A percentile compares a stretch with the other conserved stretches of the same genome.
These are phyloP conservation scores for Candida pseudoglaebosa DNA, from an alignment of 805 yeast genomes.

Conservation along the genomic window DNA sequence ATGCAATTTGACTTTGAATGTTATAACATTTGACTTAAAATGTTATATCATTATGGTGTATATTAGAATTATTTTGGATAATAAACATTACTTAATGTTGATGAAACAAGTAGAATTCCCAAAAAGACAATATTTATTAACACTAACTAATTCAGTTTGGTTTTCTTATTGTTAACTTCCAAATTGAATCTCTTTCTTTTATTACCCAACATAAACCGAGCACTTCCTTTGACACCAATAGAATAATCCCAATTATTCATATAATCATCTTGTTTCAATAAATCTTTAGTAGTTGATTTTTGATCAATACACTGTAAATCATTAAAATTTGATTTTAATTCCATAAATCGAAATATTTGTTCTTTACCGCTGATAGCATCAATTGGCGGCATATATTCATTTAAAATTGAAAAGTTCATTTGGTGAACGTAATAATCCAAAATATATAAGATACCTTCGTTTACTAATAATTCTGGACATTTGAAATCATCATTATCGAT, in stretches of 20 bases:
- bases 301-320: constrained; percentile 34
- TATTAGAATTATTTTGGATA: too few relatives aligned
- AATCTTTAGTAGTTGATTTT: constrained; percentile 18
- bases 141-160: constrained; percentile 1
- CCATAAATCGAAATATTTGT: constrained; percentile 44
- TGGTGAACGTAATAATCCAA: constrained; percentile 60
- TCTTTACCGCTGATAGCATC: constrained; percentile 40
- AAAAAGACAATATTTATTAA: too few relatives aligned
- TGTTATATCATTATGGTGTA: too few relatives aligned
- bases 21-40: not conserved
- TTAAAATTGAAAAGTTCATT: constrained; percentile 48
- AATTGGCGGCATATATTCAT: constrained; percentile 36
- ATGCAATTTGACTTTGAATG: not conserved
- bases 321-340: constrained; percentile 39
- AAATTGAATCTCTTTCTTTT: constrained; percentile 44
- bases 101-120: too few relatives aligned
- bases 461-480: constrained; percentile 41
- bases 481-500: constrained; percentile 36
- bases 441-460: constrained; percentile 53
- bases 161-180: constrained; percentile 23
- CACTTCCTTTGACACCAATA: constrained; percentile 35
- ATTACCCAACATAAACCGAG: constrained; percentile 51
- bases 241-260: constrained; percentile 43
- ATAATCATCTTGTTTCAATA: constrained; percentile 41
- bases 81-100: too few relatives aligned